Evolutionary conservation across 176 grass and related monocot genomes (phyloP).

Genomic region (Juncus inflexus): DNA sequence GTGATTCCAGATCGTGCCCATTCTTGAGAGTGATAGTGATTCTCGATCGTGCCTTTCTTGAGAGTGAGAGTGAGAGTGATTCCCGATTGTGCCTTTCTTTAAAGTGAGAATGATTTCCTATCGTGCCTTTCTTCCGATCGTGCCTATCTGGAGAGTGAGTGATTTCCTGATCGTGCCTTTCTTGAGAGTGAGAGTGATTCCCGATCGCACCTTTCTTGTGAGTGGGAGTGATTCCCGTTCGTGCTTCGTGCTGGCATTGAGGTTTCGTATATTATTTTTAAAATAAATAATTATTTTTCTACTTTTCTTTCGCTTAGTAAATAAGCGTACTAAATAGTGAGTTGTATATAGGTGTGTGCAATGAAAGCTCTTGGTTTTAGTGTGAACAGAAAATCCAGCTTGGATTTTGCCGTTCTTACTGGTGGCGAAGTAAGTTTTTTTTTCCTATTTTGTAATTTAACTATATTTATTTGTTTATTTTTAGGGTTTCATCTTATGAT

Average conservation of each 20-base stretch:
- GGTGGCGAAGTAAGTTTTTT: slow-evolving; percentile 73
- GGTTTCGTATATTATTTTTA: slow-evolving; percentile 31
- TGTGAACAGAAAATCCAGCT: slow-evolving; percentile 85
- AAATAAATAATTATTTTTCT: neutral
- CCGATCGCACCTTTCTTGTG: too few relatives aligned
- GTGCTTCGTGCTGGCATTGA: slow-evolving; percentile 95
- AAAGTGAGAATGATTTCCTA: too few relatives aligned
- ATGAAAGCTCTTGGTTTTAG: slow-evolving; percentile 99
- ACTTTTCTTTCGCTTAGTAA: neutral
- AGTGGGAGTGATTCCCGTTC: too few relatives aligned
- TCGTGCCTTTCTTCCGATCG: too few relatives aligned
- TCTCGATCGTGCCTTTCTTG: too few relatives aligned
- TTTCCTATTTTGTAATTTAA: neutral
- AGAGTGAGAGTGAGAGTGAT: too few relatives aligned
- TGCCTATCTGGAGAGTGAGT: too few relatives aligned
- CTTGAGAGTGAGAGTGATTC: too few relatives aligned
- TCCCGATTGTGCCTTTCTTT: too few relatives aligned
- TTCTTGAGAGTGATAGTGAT: too few relatives aligned
- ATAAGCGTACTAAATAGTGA: neutral
- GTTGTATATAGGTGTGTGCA: slow-evolving; percentile 58
- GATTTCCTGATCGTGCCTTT: too few relatives aligned
- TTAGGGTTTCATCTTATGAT: neutral
- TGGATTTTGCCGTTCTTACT: slow-evolving; percentile 86
- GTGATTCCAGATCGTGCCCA: too few relatives aligned
- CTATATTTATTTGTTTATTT: slow-evolving; percentile 3